A percentile compares a stretch with the other conserved stretches of the same genome.
phyloP scores from a whole-genome alignment of 176 grass and related monocot genomes.

The barley (Hordeum vulgare) region MorexV3_pseudomolecules_assembly NC_058522.1:327013813-327014312 shows the following conservation, averaged over 20 bases:
- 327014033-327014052: background rate
- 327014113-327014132: background rate
- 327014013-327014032: background rate
- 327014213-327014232: background rate
- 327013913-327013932: background rate
- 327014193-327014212: background rate
- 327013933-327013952: background rate
- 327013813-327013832: background rate
- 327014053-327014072: background rate
- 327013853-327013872: background rate
- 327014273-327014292: background rate
- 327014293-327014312: background rate
- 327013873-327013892: background rate
- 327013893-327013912: background rate
- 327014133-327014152: background rate
- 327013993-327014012: slow-evolving; percentile 1
- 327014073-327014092: background rate
- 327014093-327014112: background rate
- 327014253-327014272: background rate
- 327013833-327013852: background rate
- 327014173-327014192: background rate
- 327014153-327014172: background rate
- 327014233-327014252: background rate
- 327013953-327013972: slow-evolving; percentile 10
- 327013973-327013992: background rate